Evolutionary conservation across 2,329 filamentous ascomycete genomes (phyloP).

Genomic region (Arthrocladium fulminans): DNA sequence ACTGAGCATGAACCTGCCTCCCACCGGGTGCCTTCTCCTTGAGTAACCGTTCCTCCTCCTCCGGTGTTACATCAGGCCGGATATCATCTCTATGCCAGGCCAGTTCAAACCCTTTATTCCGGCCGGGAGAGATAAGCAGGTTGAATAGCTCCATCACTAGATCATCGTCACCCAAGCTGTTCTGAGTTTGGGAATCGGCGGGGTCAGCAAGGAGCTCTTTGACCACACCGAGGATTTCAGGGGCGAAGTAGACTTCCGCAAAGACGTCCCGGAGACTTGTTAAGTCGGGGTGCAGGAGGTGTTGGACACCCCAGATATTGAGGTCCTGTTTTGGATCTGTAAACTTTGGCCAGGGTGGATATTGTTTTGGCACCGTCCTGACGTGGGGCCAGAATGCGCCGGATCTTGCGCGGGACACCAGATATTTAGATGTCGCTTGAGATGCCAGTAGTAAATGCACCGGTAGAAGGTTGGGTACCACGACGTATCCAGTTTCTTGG

Average conservation of each 20-base stretch:
- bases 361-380: constrained; percentile 79
- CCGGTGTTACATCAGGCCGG: constrained; percentile 51
- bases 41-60: constrained; percentile 59
- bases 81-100: constrained; percentile 85
- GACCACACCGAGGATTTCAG: constrained; percentile 53
- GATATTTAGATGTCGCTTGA: constrained; percentile 49
- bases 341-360: constrained; percentile 66
- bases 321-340: constrained; percentile 37
- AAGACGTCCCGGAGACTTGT: constrained; percentile 51
- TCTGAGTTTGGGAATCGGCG: constrained; percentile 10
- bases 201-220: constrained; percentile 50
- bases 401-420: constrained; percentile 54
- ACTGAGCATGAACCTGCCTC: constrained; percentile 69
- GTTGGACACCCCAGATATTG: constrained; percentile 86
- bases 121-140: constrained; percentile 61
- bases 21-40: constrained; percentile 36
- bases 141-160: constrained; percentile 86
- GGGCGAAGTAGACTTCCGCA: constrained; percentile 62
- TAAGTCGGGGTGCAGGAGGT: constrained; percentile 67
- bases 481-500: constrained; percentile 64
- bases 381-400: constrained; percentile 67
- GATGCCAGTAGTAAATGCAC: constrained; percentile 49
- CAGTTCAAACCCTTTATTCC: constrained; percentile 58
- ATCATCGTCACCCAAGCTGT: constrained; percentile 42
- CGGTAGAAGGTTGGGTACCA: constrained; percentile 57